Conservation (phyloP, 805 yeast genomes). For the Jamesozyma jinghongensis region DNA sequence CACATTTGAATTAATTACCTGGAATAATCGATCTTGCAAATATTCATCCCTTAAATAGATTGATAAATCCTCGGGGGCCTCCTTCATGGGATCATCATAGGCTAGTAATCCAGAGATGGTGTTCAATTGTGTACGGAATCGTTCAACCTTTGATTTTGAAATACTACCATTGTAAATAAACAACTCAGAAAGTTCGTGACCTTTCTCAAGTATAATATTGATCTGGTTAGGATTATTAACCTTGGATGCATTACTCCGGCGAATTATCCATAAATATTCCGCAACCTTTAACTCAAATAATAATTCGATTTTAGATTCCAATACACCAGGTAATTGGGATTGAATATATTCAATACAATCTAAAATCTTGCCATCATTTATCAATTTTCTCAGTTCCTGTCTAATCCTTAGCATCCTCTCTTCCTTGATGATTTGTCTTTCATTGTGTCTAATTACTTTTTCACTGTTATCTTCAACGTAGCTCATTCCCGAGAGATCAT, state of each 20-base stretch:
- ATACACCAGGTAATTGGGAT: constrained; percentile 19
- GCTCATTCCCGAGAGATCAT: constrained; percentile 15
- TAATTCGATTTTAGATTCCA: constrained; percentile 17
- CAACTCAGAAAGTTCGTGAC: constrained; percentile 19
- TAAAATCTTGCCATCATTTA: constrained; percentile 39
- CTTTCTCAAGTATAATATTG: constrained; percentile 12
- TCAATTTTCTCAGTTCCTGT: constrained; percentile 37
- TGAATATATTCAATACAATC: constrained; percentile 34
- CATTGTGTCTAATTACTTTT: constrained; percentile 21
- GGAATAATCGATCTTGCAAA: constrained; percentile 26
- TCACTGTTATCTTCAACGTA: constrained; percentile 9
- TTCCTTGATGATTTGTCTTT: constrained; percentile 25
- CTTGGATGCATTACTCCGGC: constrained; percentile 7
- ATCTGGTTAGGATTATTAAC: neutral
- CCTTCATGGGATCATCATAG: constrained; percentile 40
- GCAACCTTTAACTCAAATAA: constrained; percentile 25
- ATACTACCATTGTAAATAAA: constrained; percentile 16
- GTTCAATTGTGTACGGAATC: constrained; percentile 33
- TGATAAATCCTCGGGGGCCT: constrained; percentile 25
- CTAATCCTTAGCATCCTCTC: constrained; percentile 34
- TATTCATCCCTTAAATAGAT: constrained; percentile 20
- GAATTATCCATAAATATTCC: constrained; percentile 16
- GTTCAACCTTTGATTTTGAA: constrained; percentile 19
- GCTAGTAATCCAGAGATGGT: constrained; percentile 46
- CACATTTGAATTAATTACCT: constrained; percentile 31